These are phyloP conservation scores for Microdochium paspali DNA, from an alignment of 2,329 filamentous ascomycete species.

Conservation along the genomic window DNA sequence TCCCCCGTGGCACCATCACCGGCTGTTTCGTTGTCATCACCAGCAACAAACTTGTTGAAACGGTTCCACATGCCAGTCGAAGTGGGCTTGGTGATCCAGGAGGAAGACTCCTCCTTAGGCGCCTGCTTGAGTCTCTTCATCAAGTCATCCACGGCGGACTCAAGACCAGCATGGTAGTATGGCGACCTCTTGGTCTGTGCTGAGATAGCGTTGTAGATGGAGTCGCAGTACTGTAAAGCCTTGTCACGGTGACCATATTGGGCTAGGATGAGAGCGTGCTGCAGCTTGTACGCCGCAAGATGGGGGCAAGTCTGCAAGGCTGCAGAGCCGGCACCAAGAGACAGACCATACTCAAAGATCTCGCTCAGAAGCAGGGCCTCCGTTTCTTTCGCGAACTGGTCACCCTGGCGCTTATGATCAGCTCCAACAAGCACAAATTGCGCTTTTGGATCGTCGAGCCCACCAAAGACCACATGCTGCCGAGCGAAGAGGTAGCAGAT, in stretches of 20 bases:
- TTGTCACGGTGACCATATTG: slow-evolving; percentile 76
- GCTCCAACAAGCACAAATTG: slow-evolving; percentile 79
- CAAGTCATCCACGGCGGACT: slow-evolving; percentile 73
- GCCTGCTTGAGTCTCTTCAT: slow-evolving; percentile 75
- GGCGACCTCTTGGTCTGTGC: slow-evolving; percentile 75
- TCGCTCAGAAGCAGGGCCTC: slow-evolving; percentile 92
- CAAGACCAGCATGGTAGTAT: slow-evolving; percentile 73
- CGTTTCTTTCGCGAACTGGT: slow-evolving; percentile 68
- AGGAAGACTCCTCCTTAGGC: slow-evolving; percentile 69
- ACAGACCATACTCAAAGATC: slow-evolving; percentile 83
- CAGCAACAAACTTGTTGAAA: slow-evolving; percentile 94
- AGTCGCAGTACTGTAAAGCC: slow-evolving; percentile 85
- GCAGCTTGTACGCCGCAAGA: slow-evolving; percentile 81
- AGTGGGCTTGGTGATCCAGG: slow-evolving; percentile 90
- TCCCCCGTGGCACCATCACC: slow-evolving; percentile 48
- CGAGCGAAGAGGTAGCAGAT: slow-evolving; percentile 88
- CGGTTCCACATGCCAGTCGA: slow-evolving; percentile 83
- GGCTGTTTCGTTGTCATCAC: slow-evolving; percentile 67
- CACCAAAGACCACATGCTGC: slow-evolving; percentile 61
- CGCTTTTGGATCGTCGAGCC: slow-evolving; percentile 69
- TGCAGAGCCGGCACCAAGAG: slow-evolving; percentile 52
- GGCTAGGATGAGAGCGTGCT: slow-evolving; percentile 75
- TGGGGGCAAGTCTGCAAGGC: slow-evolving; percentile 60
- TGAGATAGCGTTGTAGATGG: slow-evolving; percentile 65
- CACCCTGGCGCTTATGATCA: slow-evolving; percentile 63